Base-by-base conservation (phyloP, 2,329 filamentous ascomycete species). In the Neobulgaria alba region DNA sequence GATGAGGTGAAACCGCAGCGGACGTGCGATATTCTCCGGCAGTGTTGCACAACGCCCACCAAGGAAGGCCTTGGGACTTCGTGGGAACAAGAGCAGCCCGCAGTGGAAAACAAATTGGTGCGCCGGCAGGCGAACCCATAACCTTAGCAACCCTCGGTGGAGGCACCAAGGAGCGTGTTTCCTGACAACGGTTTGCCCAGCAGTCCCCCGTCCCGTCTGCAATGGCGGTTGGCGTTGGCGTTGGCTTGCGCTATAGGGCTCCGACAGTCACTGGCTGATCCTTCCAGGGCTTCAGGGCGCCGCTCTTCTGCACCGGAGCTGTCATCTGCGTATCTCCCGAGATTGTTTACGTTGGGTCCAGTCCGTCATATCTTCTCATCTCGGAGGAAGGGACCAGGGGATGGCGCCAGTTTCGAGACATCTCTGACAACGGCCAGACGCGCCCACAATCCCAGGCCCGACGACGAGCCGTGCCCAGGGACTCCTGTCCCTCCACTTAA, bases 401-500 rank as follows among this genome's bases (percentile, higher is more conserved):
- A 42, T 41, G 35, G 40, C 29, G n/a, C 36, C 38, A 43, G 41
- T 44, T 48, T 48, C 41, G 36, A 30, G 30, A 33, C 34, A 33
- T 43, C 37, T 43, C 40, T 39, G 19, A 42, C 36, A 36, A 19
- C 35, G 23, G 12, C 23, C 7, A 26, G 23, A 26, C 12, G 23
- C 12, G 7, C 12, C 7, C 7, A 26, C 7, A 26, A 26, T 7
- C 7, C 12, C 23, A 7, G 23, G 12, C 23, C 7, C 23, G 23
- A 7, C 23, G 12, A 12, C 12, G 23, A 26, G 12, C 23, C 23
- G 23, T 26, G 23, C 23, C 12, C 7, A 26, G 12, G 23, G 23
- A 12, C 7, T 26, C 23, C 7, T 26, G 12, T 26, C 7, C 12
- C 12, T 26, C 7, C 7, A 7, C 23, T 26, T 26, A 7, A 26